Percentiles rank a stretch among this genome's conserved stretches.
These are phyloP conservation scores for Quambalaria eucalypti DNA, from an alignment of 1,284 basidiomycete species.

Conservation along the genomic window DNA sequence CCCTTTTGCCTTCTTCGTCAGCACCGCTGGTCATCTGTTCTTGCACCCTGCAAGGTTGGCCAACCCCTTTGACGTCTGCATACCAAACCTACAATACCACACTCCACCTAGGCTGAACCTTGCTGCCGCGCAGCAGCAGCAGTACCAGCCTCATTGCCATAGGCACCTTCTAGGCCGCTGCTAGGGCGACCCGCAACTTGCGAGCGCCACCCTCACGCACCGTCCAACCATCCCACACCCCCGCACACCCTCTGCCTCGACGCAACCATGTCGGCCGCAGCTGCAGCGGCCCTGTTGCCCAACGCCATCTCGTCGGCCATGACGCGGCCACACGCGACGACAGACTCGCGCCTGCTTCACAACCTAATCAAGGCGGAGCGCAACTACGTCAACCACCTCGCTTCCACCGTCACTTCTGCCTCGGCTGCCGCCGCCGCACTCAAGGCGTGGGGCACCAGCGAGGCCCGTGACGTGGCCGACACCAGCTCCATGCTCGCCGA, in stretches of 20 bases:
- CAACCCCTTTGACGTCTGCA: too few relatives aligned
- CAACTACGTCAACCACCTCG: constrained; percentile 38
- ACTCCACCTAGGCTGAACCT: too few relatives aligned
- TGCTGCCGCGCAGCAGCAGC: too few relatives aligned
- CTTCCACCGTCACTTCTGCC: constrained; percentile 18
- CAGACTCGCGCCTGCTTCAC: constrained; percentile 46
- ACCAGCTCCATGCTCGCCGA: constrained; percentile 44
- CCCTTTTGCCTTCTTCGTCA: too few relatives aligned
- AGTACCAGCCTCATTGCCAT: too few relatives aligned
- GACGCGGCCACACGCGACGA: constrained; percentile 32
- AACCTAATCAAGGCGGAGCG: constrained; percentile 49
- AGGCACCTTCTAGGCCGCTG: too few relatives aligned
- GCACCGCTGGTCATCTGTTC: too few relatives aligned
- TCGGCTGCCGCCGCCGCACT: constrained; percentile 45
- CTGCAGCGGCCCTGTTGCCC: neutral
- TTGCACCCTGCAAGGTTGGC: too few relatives aligned
- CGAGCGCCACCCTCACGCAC: too few relatives aligned
- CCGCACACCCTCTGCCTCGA: neutral
- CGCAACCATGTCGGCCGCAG: neutral
- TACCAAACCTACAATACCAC: too few relatives aligned
- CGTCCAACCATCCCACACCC: neutral
- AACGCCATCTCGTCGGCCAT: constrained; percentile 3
- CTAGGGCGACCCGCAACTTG: too few relatives aligned
- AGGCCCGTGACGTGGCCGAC: constrained; percentile 43
- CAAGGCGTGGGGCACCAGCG: constrained; percentile 48